Evolutionary conservation across 257 asterid species (phyloP), one percentile per base, ranked within the genome.

Genomic region (Lycium ferocissimum): DNA sequence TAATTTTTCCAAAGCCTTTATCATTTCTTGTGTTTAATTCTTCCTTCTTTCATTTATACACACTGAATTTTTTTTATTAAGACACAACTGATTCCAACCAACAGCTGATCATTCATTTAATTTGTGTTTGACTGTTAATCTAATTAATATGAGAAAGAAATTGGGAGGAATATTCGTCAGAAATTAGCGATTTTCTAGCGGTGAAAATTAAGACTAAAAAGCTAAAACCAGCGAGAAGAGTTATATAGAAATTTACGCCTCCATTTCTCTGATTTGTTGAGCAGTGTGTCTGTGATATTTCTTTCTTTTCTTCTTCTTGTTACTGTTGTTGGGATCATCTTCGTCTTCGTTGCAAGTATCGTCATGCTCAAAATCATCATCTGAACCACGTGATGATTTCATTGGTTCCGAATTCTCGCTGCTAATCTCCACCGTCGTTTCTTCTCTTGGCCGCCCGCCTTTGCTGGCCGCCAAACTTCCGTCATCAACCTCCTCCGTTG

Each of bases 261-360:
- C 99, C 98, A 96, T 92, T 75, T 91, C 93, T 81, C 89, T 86
- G 37, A 96, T 96, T 63, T 96, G 99, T 40, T 89, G 89, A 0
- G 94, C 90, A 3, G 97, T 93, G 87, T 96, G 99, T 73, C 99
- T 85, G 89, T 93, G 98, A 87, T 91, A 93, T 79, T 91, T 96
- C 85, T 92, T 94, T 80, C 97, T 90, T 87, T 95, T 96, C 88
- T 91, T 96, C 87, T 84, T 92, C 84, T 89, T 92, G 2, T 61
- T 84, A 18, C 86, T 89, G 15, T 85, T 84, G 15, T 84, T 85
- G 13, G 65, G 71, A 26, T 88, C 89, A 1, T 91, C 91, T 1
- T 85, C 89, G 0, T 90, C 91, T 1, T 82, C 91, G 5, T 86
- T 87, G 2, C 71, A 84, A 10, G 59, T 87, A 2, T 93, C 95